A percentile compares a stretch with the other conserved stretches of the same genome.
These are phyloP conservation scores for Brassica juncea DNA, from an alignment of 345 rosid species.

Conservation along the genomic window DNA sequence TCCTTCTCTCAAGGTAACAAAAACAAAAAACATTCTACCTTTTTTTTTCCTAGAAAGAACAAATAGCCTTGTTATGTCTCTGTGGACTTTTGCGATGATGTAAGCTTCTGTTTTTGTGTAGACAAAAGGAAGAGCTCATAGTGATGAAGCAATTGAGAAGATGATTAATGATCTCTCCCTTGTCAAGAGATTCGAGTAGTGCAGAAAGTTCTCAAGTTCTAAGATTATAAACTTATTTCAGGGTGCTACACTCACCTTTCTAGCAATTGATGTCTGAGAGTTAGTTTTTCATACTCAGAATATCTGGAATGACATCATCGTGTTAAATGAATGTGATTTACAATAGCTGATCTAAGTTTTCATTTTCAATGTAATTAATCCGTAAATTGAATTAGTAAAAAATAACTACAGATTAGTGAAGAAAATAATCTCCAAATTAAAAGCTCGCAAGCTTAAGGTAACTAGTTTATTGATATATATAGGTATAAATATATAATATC, in stretches of 20 bases:
- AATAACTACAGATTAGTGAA: background rate
- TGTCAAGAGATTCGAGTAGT: conserved; percentile 80
- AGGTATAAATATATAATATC: background rate
- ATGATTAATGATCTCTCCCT: conserved; percentile 86
- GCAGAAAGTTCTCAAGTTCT: background rate
- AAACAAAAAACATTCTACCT: background rate
- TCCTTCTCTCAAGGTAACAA: conserved; percentile 82
- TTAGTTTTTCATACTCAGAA: background rate
- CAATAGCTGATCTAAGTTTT: conserved; percentile 3
- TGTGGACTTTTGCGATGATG: conserved; percentile 4
- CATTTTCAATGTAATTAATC: background rate
- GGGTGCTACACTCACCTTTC: background rate
- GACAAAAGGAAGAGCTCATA: conserved; percentile 83
- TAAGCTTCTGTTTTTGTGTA: conserved; percentile 42
- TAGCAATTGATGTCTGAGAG: conserved; percentile 4
- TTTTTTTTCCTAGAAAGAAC: background rate
- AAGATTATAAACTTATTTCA: background rate
- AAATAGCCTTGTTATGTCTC: background rate
- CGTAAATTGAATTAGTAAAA: background rate
- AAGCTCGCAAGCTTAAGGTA: background rate
- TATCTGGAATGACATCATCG: background rate
- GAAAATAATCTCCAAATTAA: background rate
- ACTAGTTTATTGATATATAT: background rate
- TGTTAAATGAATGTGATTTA: conserved; percentile 6
- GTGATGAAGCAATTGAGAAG: conserved; percentile 83